These are phyloP conservation scores for Claviceps sp. DNA, from an alignment of 2,329 filamentous ascomycete species.

Conservation along the genomic window DNA sequence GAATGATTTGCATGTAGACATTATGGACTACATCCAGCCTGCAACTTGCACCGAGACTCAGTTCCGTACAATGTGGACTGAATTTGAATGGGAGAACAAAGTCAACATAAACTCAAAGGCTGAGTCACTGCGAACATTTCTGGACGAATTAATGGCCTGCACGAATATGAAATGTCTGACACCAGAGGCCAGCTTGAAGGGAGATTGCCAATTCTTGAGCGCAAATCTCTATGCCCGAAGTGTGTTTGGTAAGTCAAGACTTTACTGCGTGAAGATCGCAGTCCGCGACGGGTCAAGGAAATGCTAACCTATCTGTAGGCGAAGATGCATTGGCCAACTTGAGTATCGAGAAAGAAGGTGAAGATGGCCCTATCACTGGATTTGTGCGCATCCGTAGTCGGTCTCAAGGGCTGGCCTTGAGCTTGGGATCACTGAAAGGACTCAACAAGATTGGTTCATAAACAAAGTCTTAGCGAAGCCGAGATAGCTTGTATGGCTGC, in stretches of 20 bases:
- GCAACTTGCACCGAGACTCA: conserved; percentile 94
- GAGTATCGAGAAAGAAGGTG: conserved; percentile 94
- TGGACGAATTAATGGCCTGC: conserved; percentile 88
- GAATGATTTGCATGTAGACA: conserved; percentile 95
- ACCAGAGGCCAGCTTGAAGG: conserved; percentile 89
- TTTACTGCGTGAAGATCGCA: background rate
- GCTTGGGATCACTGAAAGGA: conserved; percentile 86
- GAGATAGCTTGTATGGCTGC: too few species aligned
- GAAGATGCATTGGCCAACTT: conserved; percentile 96
- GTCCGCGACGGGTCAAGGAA: background rate
- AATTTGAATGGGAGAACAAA: conserved; percentile 99
- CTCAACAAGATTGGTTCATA: conserved; percentile 62
- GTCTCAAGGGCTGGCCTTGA: conserved; percentile 87
- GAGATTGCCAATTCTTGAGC: conserved; percentile 94
- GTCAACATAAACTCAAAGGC: conserved; percentile 99
- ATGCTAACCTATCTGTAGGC: conserved; percentile 40
- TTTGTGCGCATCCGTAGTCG: conserved; percentile 97
- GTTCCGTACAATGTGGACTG: conserved; percentile 99
- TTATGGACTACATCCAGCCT: conserved; percentile 99
- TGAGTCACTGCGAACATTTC: conserved; percentile 79
- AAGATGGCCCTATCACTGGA: conserved; percentile 87
- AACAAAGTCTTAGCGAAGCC: background rate
- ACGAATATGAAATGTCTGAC: conserved; percentile 99
- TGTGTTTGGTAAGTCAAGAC: conserved; percentile 73
- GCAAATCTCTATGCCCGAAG: conserved; percentile 93